These are phyloP conservation scores for Kodamaea lidongshanica DNA, from an alignment of 805 yeast species.

Conservation along the genomic window DNA sequence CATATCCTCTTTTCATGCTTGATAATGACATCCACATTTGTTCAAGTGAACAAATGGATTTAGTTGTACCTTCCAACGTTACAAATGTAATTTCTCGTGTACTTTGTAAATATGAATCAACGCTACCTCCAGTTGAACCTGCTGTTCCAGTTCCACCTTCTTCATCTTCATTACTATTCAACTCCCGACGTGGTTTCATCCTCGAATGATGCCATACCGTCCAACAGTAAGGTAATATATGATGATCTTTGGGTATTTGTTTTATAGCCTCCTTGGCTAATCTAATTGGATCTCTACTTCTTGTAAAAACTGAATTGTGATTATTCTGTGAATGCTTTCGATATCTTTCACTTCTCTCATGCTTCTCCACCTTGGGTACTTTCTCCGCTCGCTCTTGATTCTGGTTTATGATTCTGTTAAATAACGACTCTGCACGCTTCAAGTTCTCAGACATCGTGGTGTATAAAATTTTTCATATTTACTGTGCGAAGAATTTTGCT, in stretches of 20 bases:
- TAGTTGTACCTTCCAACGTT: constrained; percentile 15
- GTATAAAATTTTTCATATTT: too few species aligned
- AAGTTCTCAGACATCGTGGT: constrained; percentile 38
- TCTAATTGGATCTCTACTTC: constrained; percentile 31
- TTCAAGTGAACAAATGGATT: constrained; percentile 42
- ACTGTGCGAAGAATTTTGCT: too few species aligned
- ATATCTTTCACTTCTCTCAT: constrained; percentile 4
- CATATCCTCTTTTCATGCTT: constrained; percentile 32
- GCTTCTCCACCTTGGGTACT: constrained; percentile 6
- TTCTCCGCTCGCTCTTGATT: constrained; percentile 14
- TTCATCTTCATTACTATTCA: constrained; percentile 10
- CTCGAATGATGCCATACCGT: constrained; percentile 45
- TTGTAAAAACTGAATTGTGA: constrained; percentile 18
- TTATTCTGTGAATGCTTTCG: constrained; percentile 8
- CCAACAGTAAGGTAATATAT: constrained; percentile 44
- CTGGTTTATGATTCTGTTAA: constrained; percentile 42
- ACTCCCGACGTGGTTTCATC: constrained; percentile 16
- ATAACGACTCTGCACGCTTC: constrained; percentile 41
- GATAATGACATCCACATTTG: constrained; percentile 46
- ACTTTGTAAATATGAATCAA: constrained; percentile 41
- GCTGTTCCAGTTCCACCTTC: constrained; percentile 10
- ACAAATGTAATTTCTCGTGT: constrained; percentile 40
- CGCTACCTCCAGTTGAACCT: constrained; percentile 23
- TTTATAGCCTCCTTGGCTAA: constrained; percentile 27
- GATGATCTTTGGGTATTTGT: constrained; percentile 25